Base-by-base conservation (phyloP, 2,329 filamentous ascomycete species). In the Fusarium albidum region DNA sequence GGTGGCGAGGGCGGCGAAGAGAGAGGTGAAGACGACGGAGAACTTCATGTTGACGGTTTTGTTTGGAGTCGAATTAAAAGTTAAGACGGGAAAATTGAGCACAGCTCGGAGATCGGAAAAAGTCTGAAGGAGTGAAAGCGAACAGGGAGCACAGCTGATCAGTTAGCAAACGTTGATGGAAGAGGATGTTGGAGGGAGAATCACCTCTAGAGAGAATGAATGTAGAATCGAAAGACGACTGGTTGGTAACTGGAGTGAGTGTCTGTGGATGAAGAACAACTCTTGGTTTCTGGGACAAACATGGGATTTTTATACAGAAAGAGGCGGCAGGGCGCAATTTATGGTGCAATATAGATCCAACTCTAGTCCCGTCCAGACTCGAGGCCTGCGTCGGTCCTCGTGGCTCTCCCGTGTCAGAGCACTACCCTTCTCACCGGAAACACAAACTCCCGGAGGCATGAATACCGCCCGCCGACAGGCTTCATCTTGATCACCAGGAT, bases 11-110 rank as follows among this genome's bases (percentile, higher is more conserved):
- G 77, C 75, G 60, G 77, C 77, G 48, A 81, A 71, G 52, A 72
- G 71, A 68, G 75, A 70, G 66, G 74, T 66, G 69, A 82, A 54
- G 70, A 82, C 65, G 58, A 73, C 73, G 44, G 75, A 68, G 71
- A 73, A 69, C 76, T 81, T 79, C 80, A 82, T 82, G 61, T 75
- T 81, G 76, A 69, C 49, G 59, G 64, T n/a, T 47, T 63, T 48
- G 11, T 55, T 14, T 43, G 25, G n/a, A 9, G 15, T 34, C 9
- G 27, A 45, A 55, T 55, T 48, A 59, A 48, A 44, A 51, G 42
- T 43, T 58, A n/a, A n/a, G n/a, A 64, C 47, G 49, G 48, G 27
- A 38, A 40, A 42, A 27, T 21, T 47, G 61, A 65, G 65, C 64
- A 54, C 63, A 68, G 57, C 61, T 63, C 58, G 32, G 44, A 52